Evolutionary conservation across 805 yeast species (phyloP).

Genomic region (Myxozyma mucilagina): DNA sequence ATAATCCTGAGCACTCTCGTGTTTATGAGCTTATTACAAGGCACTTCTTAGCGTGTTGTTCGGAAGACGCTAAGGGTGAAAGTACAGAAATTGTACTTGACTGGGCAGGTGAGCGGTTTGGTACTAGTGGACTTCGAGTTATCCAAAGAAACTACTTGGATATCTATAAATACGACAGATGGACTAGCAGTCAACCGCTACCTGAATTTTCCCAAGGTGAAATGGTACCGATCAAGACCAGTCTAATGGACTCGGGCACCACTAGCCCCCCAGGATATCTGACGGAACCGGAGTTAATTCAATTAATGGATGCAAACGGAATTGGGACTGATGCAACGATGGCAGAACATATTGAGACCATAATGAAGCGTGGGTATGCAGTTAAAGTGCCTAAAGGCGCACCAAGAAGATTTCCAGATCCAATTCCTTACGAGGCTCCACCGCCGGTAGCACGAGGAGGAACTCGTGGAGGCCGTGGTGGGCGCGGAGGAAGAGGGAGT

Average conservation of each 20-base stretch:
- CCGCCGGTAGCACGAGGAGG: constrained; percentile 23
- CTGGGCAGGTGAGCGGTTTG: constrained; percentile 80
- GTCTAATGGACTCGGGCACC: constrained; percentile 67
- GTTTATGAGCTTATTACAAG: constrained; percentile 87
- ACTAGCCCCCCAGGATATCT: constrained; percentile 80
- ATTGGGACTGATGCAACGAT: constrained; percentile 99
- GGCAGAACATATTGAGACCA: constrained; percentile 93
- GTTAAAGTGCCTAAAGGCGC: constrained; percentile 38
- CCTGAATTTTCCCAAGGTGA: constrained; percentile 67
- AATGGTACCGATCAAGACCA: constrained; percentile 53
- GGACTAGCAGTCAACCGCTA: constrained; percentile 67
- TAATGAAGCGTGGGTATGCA: constrained; percentile 67
- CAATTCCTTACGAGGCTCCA: constrained; percentile 33
- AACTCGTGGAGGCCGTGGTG: constrained; percentile 15
- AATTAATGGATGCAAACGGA: constrained; percentile 94
- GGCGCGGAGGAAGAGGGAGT: constrained; percentile 11
- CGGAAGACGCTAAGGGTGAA: constrained; percentile 83
- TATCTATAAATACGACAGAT: constrained; percentile 71
- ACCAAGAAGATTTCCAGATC: constrained; percentile 15
- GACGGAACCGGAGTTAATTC: constrained; percentile 90
- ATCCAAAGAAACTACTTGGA: constrained; percentile 75
- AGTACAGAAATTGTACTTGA: constrained; percentile 59
- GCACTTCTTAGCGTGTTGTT: constrained; percentile 87
- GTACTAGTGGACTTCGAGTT: constrained; percentile 73
- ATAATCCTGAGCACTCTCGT: constrained; percentile 52